These are phyloP conservation scores for Russula ochroleuca DNA, from an alignment of 768 basidiomycete species.

Conservation along the genomic window DNA sequence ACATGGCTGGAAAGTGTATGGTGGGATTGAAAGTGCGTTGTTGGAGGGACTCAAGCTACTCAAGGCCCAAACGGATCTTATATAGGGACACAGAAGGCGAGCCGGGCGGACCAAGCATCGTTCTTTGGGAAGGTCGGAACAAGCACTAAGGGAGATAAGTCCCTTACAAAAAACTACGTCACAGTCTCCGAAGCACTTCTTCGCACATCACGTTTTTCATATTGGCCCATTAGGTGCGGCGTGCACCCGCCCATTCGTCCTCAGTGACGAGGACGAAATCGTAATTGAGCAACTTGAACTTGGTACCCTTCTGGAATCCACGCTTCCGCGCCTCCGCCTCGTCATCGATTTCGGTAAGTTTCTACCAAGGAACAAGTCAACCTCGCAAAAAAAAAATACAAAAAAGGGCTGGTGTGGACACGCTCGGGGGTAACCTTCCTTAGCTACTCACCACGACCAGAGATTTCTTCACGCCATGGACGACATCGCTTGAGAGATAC, in stretches of 20 bases:
- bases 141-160: background rate
- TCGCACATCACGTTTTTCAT: too few species aligned
- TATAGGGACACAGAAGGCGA: too few species aligned
- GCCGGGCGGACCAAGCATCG: constrained; percentile 5
- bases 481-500: constrained; percentile 64
- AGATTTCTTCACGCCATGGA: constrained; percentile 79
- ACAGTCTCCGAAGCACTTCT: too few species aligned
- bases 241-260: constrained; percentile 38
- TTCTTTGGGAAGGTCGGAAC: background rate
- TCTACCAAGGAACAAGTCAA: background rate
- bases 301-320: constrained; percentile 45
- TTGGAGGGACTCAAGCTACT: background rate
- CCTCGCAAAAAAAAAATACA: background rate
- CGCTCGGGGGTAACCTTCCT: too few species aligned
- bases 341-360: constrained; percentile 33
- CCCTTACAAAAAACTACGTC: too few species aligned
- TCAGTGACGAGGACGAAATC: constrained; percentile 46
- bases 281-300: constrained; percentile 47
- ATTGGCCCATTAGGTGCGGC: constrained; percentile 16
- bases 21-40: background rate
- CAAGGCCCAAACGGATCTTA: background rate
- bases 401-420: background rate
- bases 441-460: constrained; percentile 59
- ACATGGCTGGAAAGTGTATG: constrained; percentile 1
- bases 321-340: constrained; percentile 51